Evolutionary conservation across 345 rosid species (phyloP), one percentile per base, ranked within the genome.

Genomic region (Salix udensis): DNA sequence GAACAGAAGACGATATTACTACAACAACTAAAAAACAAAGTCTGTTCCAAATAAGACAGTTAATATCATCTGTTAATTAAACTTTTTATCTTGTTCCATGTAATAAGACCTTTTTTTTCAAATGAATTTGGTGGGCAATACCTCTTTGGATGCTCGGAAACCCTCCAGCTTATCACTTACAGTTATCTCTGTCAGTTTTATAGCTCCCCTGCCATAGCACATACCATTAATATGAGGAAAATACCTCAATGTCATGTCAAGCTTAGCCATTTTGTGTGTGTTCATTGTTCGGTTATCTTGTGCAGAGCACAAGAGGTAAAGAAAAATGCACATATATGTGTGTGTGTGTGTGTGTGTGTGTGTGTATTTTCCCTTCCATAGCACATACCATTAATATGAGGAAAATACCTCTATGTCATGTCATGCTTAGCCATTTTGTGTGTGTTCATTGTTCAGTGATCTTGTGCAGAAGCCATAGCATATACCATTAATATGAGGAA

Each of bases 131-230:
- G 39, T 70, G 23, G 50, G 50, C 36, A 34, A 28, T 77, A 92
- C 98, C 97, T 94, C 92, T 82, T 94, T 94, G 72, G 92, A 85
- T 46, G 98, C 98, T 76, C 98, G 87, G 66, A 92, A 91, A 75
- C 87, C 80, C 85, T 92, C 97, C 78, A 94, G 86, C 77, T 78
- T 78, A 67, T 70, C 70, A 48, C 70, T 70, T 15, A 24, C 65
- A n/a, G 75, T 77, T 40, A 77, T 74, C 60, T 77, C 79, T 42
- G 74, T 77, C 36, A 77, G 69, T 36, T 67, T 73, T 28, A 23
- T 39, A 67, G 86, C 70, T 78, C 78, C 90, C 83, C 98, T 95
- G 88, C 74, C 68, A 75, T 71, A 78, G 48, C 70, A 80, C 14
- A 58, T 82, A 72, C 75, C 73, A 67, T 37, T 64, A 66, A 48